Percentiles rank a stretch among this genome's conserved stretches.
Evolutionary conservation across 257 asterid species (phyloP).

Genomic region (Solanum verrucosum): DNA sequence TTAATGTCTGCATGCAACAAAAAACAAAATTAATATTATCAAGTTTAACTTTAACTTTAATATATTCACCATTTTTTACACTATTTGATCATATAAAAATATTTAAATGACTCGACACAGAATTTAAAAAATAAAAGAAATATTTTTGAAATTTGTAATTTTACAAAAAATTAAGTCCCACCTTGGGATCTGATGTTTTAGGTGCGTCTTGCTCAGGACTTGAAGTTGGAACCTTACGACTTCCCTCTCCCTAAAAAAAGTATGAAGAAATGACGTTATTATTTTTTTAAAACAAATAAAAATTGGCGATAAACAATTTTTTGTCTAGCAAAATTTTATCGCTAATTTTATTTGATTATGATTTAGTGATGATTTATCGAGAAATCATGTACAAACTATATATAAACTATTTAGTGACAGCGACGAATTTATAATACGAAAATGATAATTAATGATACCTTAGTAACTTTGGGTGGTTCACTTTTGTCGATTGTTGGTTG

Average conservation of each 20-base stretch:
- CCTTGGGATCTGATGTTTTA: conserved; percentile 88
- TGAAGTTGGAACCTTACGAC: conserved; percentile 49
- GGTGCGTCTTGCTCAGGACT: conserved; percentile 65
- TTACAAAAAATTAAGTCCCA: background rate
- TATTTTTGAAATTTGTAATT: background rate
- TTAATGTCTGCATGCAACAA: conserved; percentile 40
- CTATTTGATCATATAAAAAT: background rate
- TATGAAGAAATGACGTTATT: background rate
- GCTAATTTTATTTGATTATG: background rate
- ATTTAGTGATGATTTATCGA: background rate
- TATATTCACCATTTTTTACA: background rate
- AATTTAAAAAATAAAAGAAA: background rate
- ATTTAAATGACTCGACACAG: background rate
- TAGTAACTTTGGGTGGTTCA: conserved; percentile 58
- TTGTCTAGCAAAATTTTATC: background rate
- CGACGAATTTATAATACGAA: background rate
- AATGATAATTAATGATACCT: conserved; percentile 27
- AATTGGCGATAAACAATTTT: background rate
- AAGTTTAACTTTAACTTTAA: background rate
- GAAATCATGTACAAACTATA: background rate
- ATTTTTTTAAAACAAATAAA: background rate
- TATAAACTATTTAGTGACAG: background rate
- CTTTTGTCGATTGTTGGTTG: conserved; percentile 68
- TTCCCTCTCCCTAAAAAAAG: conserved; percentile 60
- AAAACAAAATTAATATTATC: background rate